These are phyloP conservation scores for Neurospora sp. DNA, from an alignment of 495 filamentous ascomycete species.

Conservation along the genomic window DNA sequence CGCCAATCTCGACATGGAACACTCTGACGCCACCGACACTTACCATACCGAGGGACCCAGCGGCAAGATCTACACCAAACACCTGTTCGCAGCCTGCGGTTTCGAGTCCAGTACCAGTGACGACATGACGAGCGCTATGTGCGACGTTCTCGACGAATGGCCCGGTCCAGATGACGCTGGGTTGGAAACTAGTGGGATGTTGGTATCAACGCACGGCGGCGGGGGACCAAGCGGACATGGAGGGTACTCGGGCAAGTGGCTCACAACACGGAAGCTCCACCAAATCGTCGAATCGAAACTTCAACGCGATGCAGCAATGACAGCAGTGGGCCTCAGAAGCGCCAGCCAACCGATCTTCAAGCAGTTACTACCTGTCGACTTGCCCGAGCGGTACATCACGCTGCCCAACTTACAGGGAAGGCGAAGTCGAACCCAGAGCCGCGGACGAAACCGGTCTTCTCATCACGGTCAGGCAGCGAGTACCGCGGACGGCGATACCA, in stretches of 20 bases:
- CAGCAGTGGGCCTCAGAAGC: slow-evolving; percentile 1
- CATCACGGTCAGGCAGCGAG: background rate
- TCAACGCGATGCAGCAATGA: slow-evolving; percentile 11
- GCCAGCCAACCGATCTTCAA: slow-evolving; percentile 24
- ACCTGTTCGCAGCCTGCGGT: slow-evolving; percentile 25
- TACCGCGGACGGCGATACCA: background rate
- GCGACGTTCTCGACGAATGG: slow-evolving; percentile 18
- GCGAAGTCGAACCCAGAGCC: background rate
- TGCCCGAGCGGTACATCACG: slow-evolving; percentile 22
- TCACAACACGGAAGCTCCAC: slow-evolving; percentile 24
- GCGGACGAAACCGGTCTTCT: background rate
- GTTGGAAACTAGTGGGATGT: background rate
- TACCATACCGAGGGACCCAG: slow-evolving; percentile 5
- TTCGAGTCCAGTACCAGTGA: slow-evolving; percentile 26
- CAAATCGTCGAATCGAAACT: slow-evolving; percentile 24
- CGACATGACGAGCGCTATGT: slow-evolving; percentile 26
- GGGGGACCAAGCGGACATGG: background rate
- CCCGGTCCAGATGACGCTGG: background rate
- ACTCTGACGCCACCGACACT: background rate
- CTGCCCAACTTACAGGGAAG: slow-evolving; percentile 15
- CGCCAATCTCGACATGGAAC: slow-evolving; percentile 10
- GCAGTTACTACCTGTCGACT: slow-evolving; percentile 22
- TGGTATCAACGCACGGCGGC: background rate
- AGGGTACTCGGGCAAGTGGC: background rate
- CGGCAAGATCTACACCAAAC: slow-evolving; percentile 17